Conservation (phyloP, 495 filamentous ascomycete species). For the Penicillium arizonense region DNA sequence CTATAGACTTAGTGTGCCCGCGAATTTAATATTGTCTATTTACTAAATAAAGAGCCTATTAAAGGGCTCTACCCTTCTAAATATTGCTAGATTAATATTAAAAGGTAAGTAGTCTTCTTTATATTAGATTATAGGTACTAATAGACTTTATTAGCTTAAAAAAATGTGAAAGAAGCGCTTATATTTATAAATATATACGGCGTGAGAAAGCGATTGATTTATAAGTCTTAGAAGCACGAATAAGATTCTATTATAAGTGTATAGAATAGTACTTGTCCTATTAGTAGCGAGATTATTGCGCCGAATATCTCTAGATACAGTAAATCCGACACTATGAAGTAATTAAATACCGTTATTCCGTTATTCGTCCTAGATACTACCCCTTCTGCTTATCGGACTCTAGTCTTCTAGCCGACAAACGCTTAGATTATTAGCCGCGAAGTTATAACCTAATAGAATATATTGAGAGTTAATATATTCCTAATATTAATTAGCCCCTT, state of each 20-base stretch:
- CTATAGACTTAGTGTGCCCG: conserved; percentile 7
- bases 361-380: conserved; percentile 8
- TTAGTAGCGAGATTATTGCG: conserved; percentile 6
- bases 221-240: conserved; percentile 1
- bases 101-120: background rate
- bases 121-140: conserved; percentile 1
- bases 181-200: conserved; percentile 6
- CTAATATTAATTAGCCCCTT: background rate
- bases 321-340: conserved; percentile 8
- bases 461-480: conserved; percentile 2
- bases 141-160: conserved; percentile 2
- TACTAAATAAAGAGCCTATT: conserved; percentile 9
- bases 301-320: conserved; percentile 1
- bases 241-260: conserved; percentile 10
- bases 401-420: background rate
- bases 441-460: conserved; percentile 8
- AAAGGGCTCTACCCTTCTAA: conserved; percentile 7
- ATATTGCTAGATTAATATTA: conserved; percentile 9
- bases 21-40: conserved; percentile 15
- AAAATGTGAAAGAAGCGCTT: conserved; percentile 9
- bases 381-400: conserved; percentile 7
- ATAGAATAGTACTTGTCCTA: conserved; percentile 3
- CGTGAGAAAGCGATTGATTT: background rate
- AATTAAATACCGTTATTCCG: conserved; percentile 7
- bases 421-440: conserved; percentile 1